phyloP scores from a whole-genome alignment of 371 early-diverging fungal species.

The Rhizopus delemar region DNA sequence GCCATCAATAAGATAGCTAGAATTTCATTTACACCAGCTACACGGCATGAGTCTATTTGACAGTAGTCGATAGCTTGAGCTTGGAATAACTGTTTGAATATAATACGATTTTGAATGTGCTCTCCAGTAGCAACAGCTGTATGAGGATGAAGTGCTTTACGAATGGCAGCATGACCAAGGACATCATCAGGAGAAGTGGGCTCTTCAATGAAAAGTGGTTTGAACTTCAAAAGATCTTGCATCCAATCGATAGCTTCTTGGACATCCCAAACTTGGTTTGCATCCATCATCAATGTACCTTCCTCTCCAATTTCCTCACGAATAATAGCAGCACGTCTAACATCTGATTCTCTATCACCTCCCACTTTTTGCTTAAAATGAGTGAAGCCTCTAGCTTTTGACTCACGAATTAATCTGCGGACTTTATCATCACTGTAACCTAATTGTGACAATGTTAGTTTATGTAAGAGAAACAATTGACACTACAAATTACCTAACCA shows the following conservation, averaged over 20 bases:
- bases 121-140: slow-evolving; percentile 55
- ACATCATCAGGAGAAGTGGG: slow-evolving; percentile 59
- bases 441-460: slow-evolving; percentile 8
- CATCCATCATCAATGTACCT: slow-evolving; percentile 57
- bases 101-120: slow-evolving; percentile 54
- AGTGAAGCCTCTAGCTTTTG: slow-evolving; percentile 48
- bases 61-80: slow-evolving; percentile 55
- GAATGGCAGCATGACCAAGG: slow-evolving; percentile 53
- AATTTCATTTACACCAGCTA: slow-evolving; percentile 53
- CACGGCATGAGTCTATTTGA: slow-evolving; percentile 56
- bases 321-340: slow-evolving; percentile 52
- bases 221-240: slow-evolving; percentile 52
- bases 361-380: slow-evolving; percentile 60
- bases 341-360: slow-evolving; percentile 42
- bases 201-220: slow-evolving; percentile 57
- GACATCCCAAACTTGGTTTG: slow-evolving; percentile 62
- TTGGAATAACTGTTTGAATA: slow-evolving; percentile 57
- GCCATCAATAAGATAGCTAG: slow-evolving; percentile 56
- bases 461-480: background rate
- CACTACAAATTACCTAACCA: slow-evolving; percentile 48
- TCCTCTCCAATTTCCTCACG: slow-evolving; percentile 57
- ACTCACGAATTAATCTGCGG: slow-evolving; percentile 41
- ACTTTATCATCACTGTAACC: slow-evolving; percentile 56
- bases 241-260: slow-evolving; percentile 58
- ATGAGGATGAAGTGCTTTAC: slow-evolving; percentile 51